Evolutionary conservation across 177 flowering plant genomes (phyloP).

Genomic region (Vitis hybrid): DNA sequence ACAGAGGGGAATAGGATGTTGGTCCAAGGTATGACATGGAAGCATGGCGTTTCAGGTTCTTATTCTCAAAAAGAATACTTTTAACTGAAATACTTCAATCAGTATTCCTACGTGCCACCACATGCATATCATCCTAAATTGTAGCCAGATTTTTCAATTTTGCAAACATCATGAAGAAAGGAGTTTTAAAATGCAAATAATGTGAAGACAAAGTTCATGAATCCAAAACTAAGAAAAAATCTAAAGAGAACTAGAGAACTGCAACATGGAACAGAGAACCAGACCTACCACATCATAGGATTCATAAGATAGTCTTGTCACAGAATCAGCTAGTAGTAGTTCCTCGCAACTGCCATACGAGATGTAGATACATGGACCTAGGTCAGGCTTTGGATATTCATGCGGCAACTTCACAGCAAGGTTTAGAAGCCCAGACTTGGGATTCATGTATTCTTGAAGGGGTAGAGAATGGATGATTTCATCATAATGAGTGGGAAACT

Average conservation of each 20-base stretch:
- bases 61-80: no score
- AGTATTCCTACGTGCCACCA: no score
- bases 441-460: constrained; percentile 70
- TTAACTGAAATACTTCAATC: no score
- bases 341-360: constrained; percentile 57
- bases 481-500: constrained; percentile 54
- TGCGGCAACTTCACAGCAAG: constrained; percentile 52
- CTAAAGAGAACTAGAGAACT: background rate
- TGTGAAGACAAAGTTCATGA: background rate
- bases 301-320: constrained; percentile 53
- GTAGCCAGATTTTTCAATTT: no score
- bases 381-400: constrained; percentile 37
- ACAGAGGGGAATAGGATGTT: no score
- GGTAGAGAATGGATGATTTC: constrained; percentile 52
- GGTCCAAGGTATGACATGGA: no score
- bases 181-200: background rate
- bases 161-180: no score
- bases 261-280: background rate
- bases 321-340: constrained; percentile 45
- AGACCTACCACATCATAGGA: constrained; percentile 63
- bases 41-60: no score
- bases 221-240: background rate
- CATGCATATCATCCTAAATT: no score
- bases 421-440: constrained; percentile 61
- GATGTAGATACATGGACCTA: constrained; percentile 58